phyloP scores from a whole-genome alignment of 129 eudicot genomes.

The Lonicera japonica region DNA sequence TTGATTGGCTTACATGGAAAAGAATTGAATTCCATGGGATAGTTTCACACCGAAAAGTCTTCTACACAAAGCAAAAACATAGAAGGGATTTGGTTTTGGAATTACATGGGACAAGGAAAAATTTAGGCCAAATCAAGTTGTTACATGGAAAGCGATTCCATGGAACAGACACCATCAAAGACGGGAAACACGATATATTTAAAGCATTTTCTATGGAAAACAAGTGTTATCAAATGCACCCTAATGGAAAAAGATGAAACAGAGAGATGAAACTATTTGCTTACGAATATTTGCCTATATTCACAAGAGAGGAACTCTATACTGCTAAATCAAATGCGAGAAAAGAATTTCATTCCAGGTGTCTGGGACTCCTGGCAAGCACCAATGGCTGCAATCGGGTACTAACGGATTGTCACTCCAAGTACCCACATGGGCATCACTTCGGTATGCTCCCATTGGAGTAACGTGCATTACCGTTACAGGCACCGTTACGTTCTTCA shows the following conservation, averaged over 20 bases:
- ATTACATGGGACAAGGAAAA: too few species aligned
- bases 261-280: not conserved
- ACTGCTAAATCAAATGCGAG: constrained; percentile 33
- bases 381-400: constrained; percentile 96
- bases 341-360: constrained; percentile 84
- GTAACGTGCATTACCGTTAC: constrained; percentile 73
- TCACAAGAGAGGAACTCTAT: constrained; percentile 1
- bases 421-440: constrained; percentile 93
- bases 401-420: constrained; percentile 89
- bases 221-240: not conserved
- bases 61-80: too few species aligned
- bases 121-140: too few species aligned
- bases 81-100: too few species aligned
- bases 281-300: not conserved
- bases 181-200: not conserved
- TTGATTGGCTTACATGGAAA: too few species aligned
- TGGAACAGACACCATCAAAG: too few species aligned
- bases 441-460: constrained; percentile 77
- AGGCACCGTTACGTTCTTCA: constrained; percentile 62
- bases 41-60: too few species aligned
- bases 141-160: too few species aligned
- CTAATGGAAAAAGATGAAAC: too few species aligned
- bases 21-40: too few species aligned
- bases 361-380: constrained; percentile 97
- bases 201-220: not conserved